phyloP scores from a whole-genome alignment of 2,329 filamentous ascomycete genomes.

The Cryphonectria parasitica region DNA sequence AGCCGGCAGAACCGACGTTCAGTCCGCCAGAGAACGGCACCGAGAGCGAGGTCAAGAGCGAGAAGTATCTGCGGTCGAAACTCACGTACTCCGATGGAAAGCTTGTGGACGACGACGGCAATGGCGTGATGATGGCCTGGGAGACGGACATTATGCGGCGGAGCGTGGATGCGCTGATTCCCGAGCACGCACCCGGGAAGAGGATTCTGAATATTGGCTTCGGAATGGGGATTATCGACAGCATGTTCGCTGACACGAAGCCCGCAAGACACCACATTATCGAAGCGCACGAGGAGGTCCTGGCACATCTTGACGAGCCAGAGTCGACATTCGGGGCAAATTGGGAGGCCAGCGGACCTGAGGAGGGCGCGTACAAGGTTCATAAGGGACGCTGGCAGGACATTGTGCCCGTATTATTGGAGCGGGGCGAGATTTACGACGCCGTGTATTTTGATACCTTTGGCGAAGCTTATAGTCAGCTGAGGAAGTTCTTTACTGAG shows the following conservation, averaged over 20 bases:
- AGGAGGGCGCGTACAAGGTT: constrained; percentile 72
- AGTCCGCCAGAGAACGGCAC: constrained; percentile 40
- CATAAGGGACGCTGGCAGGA: constrained; percentile 83
- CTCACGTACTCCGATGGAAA: constrained; percentile 68
- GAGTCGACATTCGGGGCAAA: constrained; percentile 55
- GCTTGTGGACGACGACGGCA: constrained; percentile 73
- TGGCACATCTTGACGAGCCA: constrained; percentile 61
- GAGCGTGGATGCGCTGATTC: constrained; percentile 70
- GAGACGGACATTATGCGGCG: constrained; percentile 84
- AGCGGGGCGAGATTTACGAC: constrained; percentile 73
- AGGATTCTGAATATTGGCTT: constrained; percentile 85
- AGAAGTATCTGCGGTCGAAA: constrained; percentile 69
- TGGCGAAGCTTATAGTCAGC: constrained; percentile 86
- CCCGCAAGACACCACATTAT: constrained; percentile 80
- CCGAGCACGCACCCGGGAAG: constrained; percentile 51
- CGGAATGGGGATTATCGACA: constrained; percentile 88
- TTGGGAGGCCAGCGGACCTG: constrained; percentile 60
- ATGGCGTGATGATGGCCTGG: constrained; percentile 95
- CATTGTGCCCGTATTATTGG: constrained; percentile 69
- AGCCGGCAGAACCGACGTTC: constrained; percentile 39
- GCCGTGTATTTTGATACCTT: constrained; percentile 98
- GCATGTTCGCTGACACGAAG: constrained; percentile 69
- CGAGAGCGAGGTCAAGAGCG: constrained; percentile 60
- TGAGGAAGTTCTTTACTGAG: constrained; percentile 87
- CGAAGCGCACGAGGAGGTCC: constrained; percentile 80